phyloP scores from a whole-genome alignment of 768 basidiomycete species.

The Mycena chlorophos region DNA sequence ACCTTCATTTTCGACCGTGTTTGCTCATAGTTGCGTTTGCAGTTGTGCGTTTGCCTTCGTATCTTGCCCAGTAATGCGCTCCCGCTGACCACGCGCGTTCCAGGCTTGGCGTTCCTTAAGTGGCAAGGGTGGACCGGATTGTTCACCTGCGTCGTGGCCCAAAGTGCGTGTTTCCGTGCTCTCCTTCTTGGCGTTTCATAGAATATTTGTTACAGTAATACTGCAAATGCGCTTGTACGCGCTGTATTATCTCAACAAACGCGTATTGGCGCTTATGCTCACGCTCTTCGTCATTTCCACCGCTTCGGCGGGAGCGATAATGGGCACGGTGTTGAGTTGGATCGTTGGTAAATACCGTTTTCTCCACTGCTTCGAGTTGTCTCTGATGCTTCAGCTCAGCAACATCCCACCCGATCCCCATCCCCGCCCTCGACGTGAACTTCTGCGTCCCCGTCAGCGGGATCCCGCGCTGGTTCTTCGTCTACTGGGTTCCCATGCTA shows the following conservation, averaged over 20 bases:
- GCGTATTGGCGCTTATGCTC: conserved; percentile 48
- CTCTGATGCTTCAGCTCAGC: background rate
- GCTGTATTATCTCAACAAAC: conserved; percentile 55
- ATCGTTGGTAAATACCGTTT: conserved; percentile 39
- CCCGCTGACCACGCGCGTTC: background rate
- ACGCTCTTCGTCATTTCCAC: conserved; percentile 40
- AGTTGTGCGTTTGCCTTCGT: conserved; percentile 34
- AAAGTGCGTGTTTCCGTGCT: conserved; percentile 41
- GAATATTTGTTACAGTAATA: conserved; percentile 40
- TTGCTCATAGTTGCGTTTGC: conserved; percentile 5
- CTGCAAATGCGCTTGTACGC: conserved; percentile 66
- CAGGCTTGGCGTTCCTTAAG: conserved; percentile 48
- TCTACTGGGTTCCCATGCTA: conserved; percentile 64
- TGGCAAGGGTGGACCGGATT: conserved; percentile 68
- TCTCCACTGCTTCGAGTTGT: background rate
- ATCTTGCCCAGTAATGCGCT: background rate
- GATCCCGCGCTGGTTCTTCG: conserved; percentile 46
- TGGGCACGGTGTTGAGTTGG: conserved; percentile 43
- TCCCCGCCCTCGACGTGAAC: conserved; percentile 18
- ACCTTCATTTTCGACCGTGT: conserved; percentile 6
- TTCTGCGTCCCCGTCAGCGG: conserved; percentile 47
- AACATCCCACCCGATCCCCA: conserved; percentile 21
- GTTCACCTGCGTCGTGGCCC: conserved; percentile 52
- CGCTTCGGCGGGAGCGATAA: conserved; percentile 45
- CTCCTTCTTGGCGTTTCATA: background rate